These are phyloP conservation scores for Arabidopsis suecica DNA, from an alignment of 345 rosid genomes.

Conservation along the genomic window DNA sequence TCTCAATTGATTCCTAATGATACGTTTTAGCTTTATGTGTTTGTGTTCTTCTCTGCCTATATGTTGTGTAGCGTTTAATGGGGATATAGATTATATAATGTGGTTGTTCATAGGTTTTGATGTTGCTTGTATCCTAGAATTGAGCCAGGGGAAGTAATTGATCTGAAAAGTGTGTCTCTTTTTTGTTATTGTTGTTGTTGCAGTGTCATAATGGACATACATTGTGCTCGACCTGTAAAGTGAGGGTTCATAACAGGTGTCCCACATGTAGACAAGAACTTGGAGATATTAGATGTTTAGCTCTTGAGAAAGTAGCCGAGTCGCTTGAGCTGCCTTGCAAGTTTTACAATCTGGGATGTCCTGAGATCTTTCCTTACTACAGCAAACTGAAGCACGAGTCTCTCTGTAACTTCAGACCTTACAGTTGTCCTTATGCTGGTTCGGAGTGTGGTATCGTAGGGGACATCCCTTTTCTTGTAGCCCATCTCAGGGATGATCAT, in stretches of 20 bases:
- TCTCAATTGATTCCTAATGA: background rate
- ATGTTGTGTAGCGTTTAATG: background rate
- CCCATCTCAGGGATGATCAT: conserved; percentile 81
- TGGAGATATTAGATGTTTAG: conserved; percentile 83
- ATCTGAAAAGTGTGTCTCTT: conserved; percentile 8
- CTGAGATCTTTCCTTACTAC: conserved; percentile 82
- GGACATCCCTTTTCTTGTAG: conserved; percentile 71
- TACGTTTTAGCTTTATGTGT: background rate
- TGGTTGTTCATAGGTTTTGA: conserved; percentile 3
- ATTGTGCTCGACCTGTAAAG: conserved; percentile 80
- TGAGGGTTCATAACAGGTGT: conserved; percentile 75
- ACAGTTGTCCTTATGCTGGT: conserved; percentile 80
- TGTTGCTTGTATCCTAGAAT: conserved; percentile 14
- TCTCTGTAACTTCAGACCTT: conserved; percentile 75
- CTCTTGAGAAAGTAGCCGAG: conserved; percentile 80
- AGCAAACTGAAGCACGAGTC: conserved; percentile 79
- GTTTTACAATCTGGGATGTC: conserved; percentile 69
- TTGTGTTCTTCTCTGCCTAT: conserved; percentile 7
- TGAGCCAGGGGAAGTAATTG: conserved; percentile 11
- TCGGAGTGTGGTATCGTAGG: conserved; percentile 71
- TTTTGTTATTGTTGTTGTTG: conserved; percentile 37
- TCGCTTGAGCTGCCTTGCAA: conserved; percentile 87
- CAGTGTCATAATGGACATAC: conserved; percentile 89
- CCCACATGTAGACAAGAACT: conserved; percentile 85
- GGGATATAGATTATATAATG: background rate